Base-by-base conservation (phyloP, 768 basidiomycete species). In the Lactarius sanguifluus region DNA sequence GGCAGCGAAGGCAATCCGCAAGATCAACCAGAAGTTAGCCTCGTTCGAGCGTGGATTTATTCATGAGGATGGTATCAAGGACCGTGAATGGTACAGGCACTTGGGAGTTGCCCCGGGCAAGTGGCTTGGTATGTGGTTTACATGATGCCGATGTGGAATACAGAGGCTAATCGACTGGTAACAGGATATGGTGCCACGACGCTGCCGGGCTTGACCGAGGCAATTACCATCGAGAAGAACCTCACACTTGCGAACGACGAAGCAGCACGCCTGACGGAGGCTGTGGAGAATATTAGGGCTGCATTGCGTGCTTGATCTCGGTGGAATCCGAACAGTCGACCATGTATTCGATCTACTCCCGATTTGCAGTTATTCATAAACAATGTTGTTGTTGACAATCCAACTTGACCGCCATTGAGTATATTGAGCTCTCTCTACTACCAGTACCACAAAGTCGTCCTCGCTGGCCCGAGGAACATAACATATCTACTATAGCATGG, bases 41-140 rank as follows among this genome's bases (percentile, higher is more conserved):
- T 76, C 79, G 8, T 92, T 93, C 70, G 92, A 94, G 74, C 84
- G 83, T 58, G 92, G 92, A 1, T 92, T 96, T 75, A 89, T 95
- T 66, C 86, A 85, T 7, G 79, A 88, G 71, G 86, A 79, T 18
- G 94, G 94, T 0, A 86, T 94, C 69, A 86, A 86, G 70, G 86
- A 88, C 62, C 82, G 91, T 38, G 89, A 92, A 74, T 96, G 94
- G 94, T 96, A 90, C 74, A 86, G 80, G 72, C 89, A 94, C 76
- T 81, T 94, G 18, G 93, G 84, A 57, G 91, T 94, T 52, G 92
- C 94, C 3, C 94, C 94, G 36, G 94, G 93, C 45, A 88, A 91
- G 75, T 89, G 89, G 86, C 85, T 89, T 47, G 89, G 90, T 90
- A 70, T 70, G 82, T 38, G 76, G n/a, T 40, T 62, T 23, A 30